Base-by-base conservation (phyloP, 192 early-diverging fungal genomes). In the Coemansia sp. region DNA sequence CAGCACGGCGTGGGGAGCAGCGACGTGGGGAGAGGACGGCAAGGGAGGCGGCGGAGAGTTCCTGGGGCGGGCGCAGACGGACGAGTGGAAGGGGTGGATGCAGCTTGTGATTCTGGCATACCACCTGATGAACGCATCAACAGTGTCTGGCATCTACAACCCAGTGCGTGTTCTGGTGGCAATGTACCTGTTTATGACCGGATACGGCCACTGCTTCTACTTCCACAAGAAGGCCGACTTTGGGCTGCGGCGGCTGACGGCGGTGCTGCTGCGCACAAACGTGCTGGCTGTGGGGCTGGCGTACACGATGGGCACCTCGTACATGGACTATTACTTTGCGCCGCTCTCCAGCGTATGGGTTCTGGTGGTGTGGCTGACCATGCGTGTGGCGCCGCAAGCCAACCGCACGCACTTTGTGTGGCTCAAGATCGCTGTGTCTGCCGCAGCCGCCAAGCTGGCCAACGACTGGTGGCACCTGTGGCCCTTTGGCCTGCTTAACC, bases 61-160 rank as follows among this genome's bases (percentile, higher is more conserved):
- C 65, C 67, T 93, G 60, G 88, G 86, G 67, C 85, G 91, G 34
- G 84, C 88, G 59, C 89, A 91, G 69, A 93, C 91, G 9, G 90
- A 93, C 56, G 91, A 93, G 71, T 93, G 91, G 91, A 90, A 90
- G 66, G 91, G 91, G 0, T 93, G 91, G 91, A 93, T 93, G 91
- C 91, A 93, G 79, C 66, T 91, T 2, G 57, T 80, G 17, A 86
- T 89, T 45, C 71, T 90, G 23, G 74, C 87, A 11, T 93, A 93
- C 67, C 91, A 93, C 67, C 85, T 87, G 66, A 73, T 85, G 48
- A 89, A 87, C 25, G 90, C 89, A 0, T 89, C 88, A 2, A 78
- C 74, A 17, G 77, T 85, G 10, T 63, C 85, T 1, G 79, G 70
- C 0, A 88, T 93, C 43, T 93, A 93, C 75, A 87, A 88, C 59